Evolutionary conservation across 2,329 filamentous ascomycete genomes (phyloP), one percentile per base, ranked within the genome.

Genomic region (Colletotrichum paranaense): DNA sequence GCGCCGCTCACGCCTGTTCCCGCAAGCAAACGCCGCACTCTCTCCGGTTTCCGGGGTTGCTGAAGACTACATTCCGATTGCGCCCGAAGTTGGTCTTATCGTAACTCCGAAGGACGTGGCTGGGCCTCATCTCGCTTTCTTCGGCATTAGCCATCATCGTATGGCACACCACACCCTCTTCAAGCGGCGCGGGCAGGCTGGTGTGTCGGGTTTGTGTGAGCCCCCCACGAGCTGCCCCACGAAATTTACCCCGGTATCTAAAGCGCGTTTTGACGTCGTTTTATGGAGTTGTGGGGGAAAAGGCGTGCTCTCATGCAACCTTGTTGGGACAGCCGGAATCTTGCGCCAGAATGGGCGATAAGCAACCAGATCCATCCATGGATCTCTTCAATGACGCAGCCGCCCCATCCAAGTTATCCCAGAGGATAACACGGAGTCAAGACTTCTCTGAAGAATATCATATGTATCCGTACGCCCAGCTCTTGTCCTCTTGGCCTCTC

Each of bases 211-310:
- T 59, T 68, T 72, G 70, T 60, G 60, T 35, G 68, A 69, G 69
- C 69, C 70, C 65, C 72, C 72, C 72, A 72, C 71, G 71, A 46
- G 38, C 16, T 65, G 71, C 67, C 60, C 71, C 67, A 66, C 68
- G 42, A 69, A 68, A 60, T 52, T 60, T 56, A 70, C 66, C 70
- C 70, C 70, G 62, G 70, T 46, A 64, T 65, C 60, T 46, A 42
- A 52, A 57, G 67, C 32, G 62, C 68, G 72, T 62, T 72, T 74
- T 72, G 62, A 72, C 72, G 66, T 73, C 60, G 70, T 74, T 74
- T 74, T 74, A 75, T 73, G 73, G 73, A 62, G 70, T 74, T 75
- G 69, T 73, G 69, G 73, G 66, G 73, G 57, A 42, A 58, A 72
- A 58, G 32, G 53, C 57, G 62, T 69, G 70, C 65, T 42, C 63